Base-by-base conservation (phyloP, 2,329 filamentous ascomycete species). In the Coniochaeta pulveracea region DNA sequence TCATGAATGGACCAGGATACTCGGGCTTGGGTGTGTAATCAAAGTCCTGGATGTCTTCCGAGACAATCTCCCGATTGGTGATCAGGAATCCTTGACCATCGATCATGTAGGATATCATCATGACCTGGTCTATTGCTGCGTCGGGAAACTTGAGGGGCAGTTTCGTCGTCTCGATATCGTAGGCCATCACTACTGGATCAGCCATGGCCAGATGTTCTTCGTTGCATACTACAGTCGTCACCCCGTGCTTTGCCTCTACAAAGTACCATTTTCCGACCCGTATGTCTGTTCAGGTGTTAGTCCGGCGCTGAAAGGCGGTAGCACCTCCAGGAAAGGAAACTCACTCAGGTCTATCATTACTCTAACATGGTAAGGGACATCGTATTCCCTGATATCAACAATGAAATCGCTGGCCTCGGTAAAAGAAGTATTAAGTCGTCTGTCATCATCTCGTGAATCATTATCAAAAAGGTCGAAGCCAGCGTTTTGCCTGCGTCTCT, bases 71-170 rank as follows among this genome's bases (percentile, higher is more conserved):
- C 48, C 93, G 77, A 52, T 98, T 98, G 5, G 91, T 98, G 56
- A 98, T 96, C 22, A 98, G 66, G 47, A 96, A 98, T 4, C 91
- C 91, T 58, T 94, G 88, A 1, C 91, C 93, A 47, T 98, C 91
- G 48, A 98, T 96, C 93, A 98, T 98, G 64, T 98, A 98, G 19
- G 93, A 98, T 55, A 98, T 89, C 91, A 98, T 98, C 88, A 98
- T 98, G 51, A 98, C 81, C 54, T 94, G 89, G 59, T 98, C 91
- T 41, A 94, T 80, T 4, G 86, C 73, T 2, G 91, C 80, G 52
- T 98, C 93, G 17, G 91, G 93, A 47, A 98, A 98, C 56, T 98
- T 98, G 35, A 98, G 66, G 2, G 93, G 91, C 11, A 91, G 66
- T 52, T 98, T 98, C 5, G 85, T 89, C 3, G 91, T 98, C 59